Evolutionary conservation across 1,284 basidiomycete genomes (phyloP).

Genomic region (Apiotrichum gracile): DNA sequence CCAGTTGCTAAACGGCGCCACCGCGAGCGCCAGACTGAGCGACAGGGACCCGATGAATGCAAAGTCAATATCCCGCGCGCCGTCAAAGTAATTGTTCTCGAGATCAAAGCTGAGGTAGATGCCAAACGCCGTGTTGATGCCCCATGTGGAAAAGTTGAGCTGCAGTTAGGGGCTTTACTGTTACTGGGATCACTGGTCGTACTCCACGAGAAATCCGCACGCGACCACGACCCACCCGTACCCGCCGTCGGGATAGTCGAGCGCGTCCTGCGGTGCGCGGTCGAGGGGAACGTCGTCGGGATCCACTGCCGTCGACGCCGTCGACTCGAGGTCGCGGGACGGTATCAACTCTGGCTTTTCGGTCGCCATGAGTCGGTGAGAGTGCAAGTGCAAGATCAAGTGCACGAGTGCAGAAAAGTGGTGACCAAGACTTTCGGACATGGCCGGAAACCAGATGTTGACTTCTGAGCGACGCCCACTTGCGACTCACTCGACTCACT

Average conservation of each 20-base stretch:
- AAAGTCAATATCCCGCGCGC: constrained; percentile 35
- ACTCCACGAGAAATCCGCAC: constrained; percentile 10
- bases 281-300: constrained; percentile 6
- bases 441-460: no score
- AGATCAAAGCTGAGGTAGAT: constrained; percentile 48
- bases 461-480: no score
- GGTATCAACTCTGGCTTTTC: no score
- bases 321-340: no score
- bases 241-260: constrained; percentile 43
- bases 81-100: constrained; percentile 42
- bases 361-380: no score
- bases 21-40: constrained; percentile 9
- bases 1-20: constrained; percentile 13
- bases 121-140: constrained; percentile 48
- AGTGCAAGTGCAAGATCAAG: no score
- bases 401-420: no score
- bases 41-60: constrained; percentile 15
- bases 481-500: no score
- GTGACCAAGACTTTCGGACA: no score
- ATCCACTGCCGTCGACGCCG: background rate
- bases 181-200: background rate
- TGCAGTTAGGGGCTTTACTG: background rate
- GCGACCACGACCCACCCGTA: constrained; percentile 48
- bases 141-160: constrained; percentile 31
- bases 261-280: constrained; percentile 10